These are phyloP conservation scores for Extremus antarcticus DNA, from an alignment of 495 filamentous ascomycete species.

Conservation along the genomic window DNA sequence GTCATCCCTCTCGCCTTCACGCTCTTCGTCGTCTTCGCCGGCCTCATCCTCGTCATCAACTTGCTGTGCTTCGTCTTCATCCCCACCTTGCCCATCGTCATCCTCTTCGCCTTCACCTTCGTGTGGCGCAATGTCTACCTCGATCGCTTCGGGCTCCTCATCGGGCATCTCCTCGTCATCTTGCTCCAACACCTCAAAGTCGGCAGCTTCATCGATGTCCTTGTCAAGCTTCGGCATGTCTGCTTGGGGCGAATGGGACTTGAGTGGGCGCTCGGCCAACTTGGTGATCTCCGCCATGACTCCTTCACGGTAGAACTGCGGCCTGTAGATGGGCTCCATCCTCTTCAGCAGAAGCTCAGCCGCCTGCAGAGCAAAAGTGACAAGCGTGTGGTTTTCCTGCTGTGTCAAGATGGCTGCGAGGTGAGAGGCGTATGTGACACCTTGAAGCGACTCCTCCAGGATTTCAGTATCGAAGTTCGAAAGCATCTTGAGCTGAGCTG, in stretches of 20 bases:
- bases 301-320: constrained; percentile 95
- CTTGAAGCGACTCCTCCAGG: constrained; percentile 74
- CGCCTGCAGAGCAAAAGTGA: constrained; percentile 76
- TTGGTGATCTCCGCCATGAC: constrained; percentile 87
- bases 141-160: constrained; percentile 13
- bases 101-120: constrained; percentile 38
- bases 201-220: background rate
- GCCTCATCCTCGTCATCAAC: constrained; percentile 51
- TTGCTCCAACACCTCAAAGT: constrained; percentile 18
- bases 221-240: background rate
- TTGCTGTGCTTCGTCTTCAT: constrained; percentile 38
- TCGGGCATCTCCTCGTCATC: constrained; percentile 22
- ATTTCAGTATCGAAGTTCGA: constrained; percentile 82
- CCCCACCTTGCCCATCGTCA: constrained; percentile 41
- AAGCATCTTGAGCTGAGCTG: constrained; percentile 94
- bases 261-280: constrained; percentile 47
- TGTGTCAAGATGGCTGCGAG: constrained; percentile 92
- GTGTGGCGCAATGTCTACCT: constrained; percentile 20
- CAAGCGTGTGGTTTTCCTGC: constrained; percentile 80
- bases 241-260: constrained; percentile 20
- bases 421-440: constrained; percentile 94
- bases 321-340: constrained; percentile 75
- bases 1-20: constrained; percentile 44
- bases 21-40: constrained; percentile 48
- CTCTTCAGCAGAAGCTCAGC: constrained; percentile 78